Percentiles rank a stretch among this genome's conserved stretches.
These are phyloP conservation scores for Morella rubra DNA, from an alignment of 306 rosid genomes.

Conservation along the genomic window DNA sequence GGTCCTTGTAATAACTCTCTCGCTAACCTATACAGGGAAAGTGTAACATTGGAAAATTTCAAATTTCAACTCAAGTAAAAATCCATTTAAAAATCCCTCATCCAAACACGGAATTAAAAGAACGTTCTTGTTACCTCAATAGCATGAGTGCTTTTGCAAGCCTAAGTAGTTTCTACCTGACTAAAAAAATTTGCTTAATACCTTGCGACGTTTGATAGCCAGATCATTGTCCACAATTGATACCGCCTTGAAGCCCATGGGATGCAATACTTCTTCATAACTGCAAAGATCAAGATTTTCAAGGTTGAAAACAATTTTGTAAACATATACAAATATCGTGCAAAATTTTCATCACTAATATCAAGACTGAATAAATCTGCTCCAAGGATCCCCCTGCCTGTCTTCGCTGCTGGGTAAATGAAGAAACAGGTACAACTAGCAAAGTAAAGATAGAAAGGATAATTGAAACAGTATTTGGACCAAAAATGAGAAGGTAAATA, in stretches of 20 bases:
- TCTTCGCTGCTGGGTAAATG: too few species aligned
- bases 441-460: too few species aligned
- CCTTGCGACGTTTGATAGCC: slow-evolving; percentile 42
- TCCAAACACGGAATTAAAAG: not conserved
- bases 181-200: not conserved
- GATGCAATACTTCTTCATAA: slow-evolving; percentile 41
- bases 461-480: not conserved
- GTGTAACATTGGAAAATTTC: too few species aligned
- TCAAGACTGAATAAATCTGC: not conserved
- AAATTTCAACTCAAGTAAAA: not conserved
- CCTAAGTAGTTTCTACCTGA: not conserved
- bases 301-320: not conserved
- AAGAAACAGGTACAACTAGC: not conserved
- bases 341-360: not conserved
- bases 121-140: not conserved
- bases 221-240: slow-evolving; percentile 38
- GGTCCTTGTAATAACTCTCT: too few species aligned
- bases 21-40: too few species aligned
- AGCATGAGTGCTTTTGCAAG: not conserved
- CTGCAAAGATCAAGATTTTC: slow-evolving; percentile 21
- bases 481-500: slow-evolving; percentile 9
- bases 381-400: not conserved
- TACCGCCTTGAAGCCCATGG: slow-evolving; percentile 39
- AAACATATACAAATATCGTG: not conserved
- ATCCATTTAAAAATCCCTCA: not conserved